A percentile compares a stretch with the other conserved stretches of the same genome.
Conservation (phyloP, 768 basidiomycete genomes). For the Hygrophoropsis aurantiaca region DNA sequence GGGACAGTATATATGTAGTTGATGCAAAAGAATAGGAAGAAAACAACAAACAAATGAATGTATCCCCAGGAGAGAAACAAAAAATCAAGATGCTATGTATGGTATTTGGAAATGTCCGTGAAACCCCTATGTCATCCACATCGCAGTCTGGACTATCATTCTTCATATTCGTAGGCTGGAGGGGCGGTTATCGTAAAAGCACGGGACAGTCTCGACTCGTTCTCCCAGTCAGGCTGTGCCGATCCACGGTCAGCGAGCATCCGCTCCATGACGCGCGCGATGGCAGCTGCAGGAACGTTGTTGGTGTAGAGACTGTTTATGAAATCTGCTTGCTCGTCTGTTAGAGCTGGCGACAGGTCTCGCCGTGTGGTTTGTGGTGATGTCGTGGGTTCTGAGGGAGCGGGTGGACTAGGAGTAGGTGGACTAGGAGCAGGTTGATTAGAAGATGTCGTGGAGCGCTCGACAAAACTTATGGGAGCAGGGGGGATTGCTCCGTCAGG, state of each 20-base stretch:
- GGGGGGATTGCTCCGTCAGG: too few relatives aligned
- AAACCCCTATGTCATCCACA: too few relatives aligned
- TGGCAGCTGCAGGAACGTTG: conserved; percentile 19
- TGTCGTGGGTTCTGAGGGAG: not conserved
- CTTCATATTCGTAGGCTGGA: not conserved
- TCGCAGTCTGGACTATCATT: not conserved
- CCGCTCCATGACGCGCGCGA: conserved; percentile 21
- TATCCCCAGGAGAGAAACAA: too few relatives aligned
- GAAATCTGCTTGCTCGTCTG: conserved; percentile 25
- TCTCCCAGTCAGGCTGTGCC: conserved; percentile 18
- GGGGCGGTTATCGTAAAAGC: conserved; percentile 11
- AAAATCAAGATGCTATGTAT: too few relatives aligned
- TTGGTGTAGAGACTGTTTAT: conserved; percentile 19
- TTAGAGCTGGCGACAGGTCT: conserved; percentile 12
- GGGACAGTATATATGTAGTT: too few relatives aligned
- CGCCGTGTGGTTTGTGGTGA: not conserved
- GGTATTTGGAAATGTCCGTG: too few relatives aligned
- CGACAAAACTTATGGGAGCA: not conserved
- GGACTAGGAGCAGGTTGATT: not conserved
- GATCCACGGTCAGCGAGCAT: conserved; percentile 22
- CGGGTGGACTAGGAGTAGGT: not conserved
- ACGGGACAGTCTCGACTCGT: conserved; percentile 16
- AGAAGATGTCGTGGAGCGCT: not conserved
- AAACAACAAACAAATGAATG: too few relatives aligned
- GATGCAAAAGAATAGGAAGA: too few relatives aligned